Evolutionary conservation across 805 yeast genomes (phyloP).

Genomic region (Candida coleopterorum): DNA sequence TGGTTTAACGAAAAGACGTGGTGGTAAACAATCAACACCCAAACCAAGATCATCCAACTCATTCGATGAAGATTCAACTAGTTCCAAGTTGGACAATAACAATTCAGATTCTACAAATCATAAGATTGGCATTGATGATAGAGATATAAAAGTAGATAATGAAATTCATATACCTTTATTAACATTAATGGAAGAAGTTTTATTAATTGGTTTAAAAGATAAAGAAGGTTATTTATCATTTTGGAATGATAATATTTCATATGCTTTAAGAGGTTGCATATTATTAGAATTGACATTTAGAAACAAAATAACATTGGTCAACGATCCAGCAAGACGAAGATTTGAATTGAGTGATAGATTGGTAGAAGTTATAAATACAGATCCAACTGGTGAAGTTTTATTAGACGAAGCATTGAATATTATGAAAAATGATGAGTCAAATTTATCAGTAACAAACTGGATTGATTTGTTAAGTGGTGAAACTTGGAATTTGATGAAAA

Average conservation of each 20-base stretch:
- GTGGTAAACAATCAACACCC: conserved; percentile 31
- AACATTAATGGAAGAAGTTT: conserved; percentile 94
- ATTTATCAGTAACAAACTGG: conserved; percentile 81
- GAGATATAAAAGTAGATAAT: conserved; percentile 45
- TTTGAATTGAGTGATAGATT: conserved; percentile 84
- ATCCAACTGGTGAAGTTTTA: conserved; percentile 90
- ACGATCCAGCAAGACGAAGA: conserved; percentile 88
- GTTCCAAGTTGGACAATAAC: conserved; percentile 15
- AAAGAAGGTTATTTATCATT: conserved; percentile 94
- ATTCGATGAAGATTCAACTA: conserved; percentile 19
- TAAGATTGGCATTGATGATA: conserved; percentile 79
- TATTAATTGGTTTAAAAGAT: conserved; percentile 89
- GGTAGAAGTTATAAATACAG: conserved; percentile 79
- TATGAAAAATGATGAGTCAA: conserved; percentile 80
- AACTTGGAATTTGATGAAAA: conserved; percentile 95
- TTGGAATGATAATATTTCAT: conserved; percentile 97
- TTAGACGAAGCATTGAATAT: conserved; percentile 89
- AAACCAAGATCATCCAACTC: conserved; percentile 16
- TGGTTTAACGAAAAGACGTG: conserved; percentile 75
- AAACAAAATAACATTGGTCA: conserved; percentile 81
- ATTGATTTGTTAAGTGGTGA: conserved; percentile 91
- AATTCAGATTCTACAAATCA: conserved; percentile 34
- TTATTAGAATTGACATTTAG: conserved; percentile 88
- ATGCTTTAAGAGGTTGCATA: conserved; percentile 93
- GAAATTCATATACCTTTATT: conserved; percentile 57